Evolutionary conservation across 75 land plant species (phyloP).

Genomic region (Chamaecyparis obtusa): DNA sequence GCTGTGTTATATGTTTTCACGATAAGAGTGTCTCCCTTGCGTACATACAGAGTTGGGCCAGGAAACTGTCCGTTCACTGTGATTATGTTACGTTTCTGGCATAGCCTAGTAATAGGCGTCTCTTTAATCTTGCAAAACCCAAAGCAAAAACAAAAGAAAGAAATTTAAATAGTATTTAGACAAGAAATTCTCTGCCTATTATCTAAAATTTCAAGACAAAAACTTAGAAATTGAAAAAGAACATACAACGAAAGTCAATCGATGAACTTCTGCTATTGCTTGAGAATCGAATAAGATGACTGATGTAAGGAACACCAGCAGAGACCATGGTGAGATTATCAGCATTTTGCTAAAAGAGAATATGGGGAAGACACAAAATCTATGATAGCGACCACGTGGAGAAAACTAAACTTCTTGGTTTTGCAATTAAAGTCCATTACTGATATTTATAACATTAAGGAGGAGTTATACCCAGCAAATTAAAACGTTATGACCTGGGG

Average conservation of each 20-base stretch:
- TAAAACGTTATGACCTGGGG: too few species aligned
- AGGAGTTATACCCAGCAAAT: too few species aligned
- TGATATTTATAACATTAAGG: too few species aligned
- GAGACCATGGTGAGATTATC: too few species aligned
- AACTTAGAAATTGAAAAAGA: too few species aligned
- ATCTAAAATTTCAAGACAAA: neutral
- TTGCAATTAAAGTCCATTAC: too few species aligned
- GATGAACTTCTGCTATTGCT: neutral
- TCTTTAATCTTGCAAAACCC: neutral
- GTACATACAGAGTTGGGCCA: conserved; percentile 17
- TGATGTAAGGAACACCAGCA: too few species aligned
- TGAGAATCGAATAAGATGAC: neutral
- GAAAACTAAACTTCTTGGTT: too few species aligned
- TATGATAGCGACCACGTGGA: too few species aligned
- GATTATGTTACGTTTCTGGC: neutral
- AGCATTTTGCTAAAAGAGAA: too few species aligned
- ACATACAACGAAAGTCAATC: neutral
- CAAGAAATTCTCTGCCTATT: neutral
- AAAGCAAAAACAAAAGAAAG: neutral
- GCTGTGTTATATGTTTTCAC: conserved; percentile 19
- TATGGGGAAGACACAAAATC: too few species aligned
- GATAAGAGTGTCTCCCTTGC: conserved; percentile 18
- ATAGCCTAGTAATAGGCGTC: neutral
- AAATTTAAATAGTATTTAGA: too few species aligned
- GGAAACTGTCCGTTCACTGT: conserved; percentile 21